Percentiles rank a stretch among this genome's conserved stretches.
Evolutionary conservation across 495 filamentous ascomycete genomes (phyloP).

Genomic region (Penicillium paradoxum): DNA sequence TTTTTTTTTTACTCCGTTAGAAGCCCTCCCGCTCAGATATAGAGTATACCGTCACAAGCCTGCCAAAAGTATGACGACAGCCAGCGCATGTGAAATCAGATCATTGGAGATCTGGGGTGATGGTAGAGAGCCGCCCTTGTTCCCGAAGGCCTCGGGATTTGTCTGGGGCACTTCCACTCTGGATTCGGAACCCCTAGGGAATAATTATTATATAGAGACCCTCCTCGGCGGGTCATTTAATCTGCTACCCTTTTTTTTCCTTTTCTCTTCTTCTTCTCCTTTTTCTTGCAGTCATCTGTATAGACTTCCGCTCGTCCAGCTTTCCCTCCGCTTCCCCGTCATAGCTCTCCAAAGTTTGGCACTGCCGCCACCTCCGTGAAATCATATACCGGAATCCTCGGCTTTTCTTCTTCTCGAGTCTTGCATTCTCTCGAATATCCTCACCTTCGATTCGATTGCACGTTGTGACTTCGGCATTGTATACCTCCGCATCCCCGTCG

Average conservation of each 20-base stretch:
- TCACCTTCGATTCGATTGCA: conserved; percentile 3
- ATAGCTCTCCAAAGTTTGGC: conserved; percentile 27
- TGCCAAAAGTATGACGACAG: conserved; percentile 17
- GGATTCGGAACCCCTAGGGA: conserved; percentile 5
- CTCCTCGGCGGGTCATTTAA: conserved; percentile 9
- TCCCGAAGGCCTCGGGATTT: conserved; percentile 32
- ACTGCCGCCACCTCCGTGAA: conserved; percentile 28
- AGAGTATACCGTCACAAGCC: conserved; percentile 4
- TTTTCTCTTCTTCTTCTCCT: neutral
- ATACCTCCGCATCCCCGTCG: conserved; percentile 26
- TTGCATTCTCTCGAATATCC: neutral
- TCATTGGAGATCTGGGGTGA: conserved; percentile 15
- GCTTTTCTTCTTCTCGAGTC: neutral
- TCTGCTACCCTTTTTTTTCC: neutral
- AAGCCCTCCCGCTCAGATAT: too few relatives aligned
- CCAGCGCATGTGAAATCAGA: conserved; percentile 24
- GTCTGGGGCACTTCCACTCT: neutral
- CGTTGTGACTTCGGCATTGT: conserved; percentile 18
- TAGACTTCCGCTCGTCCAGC: conserved; percentile 44
- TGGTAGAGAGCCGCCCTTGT: conserved; percentile 19
- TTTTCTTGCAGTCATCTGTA: conserved; percentile 7
- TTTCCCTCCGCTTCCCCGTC: conserved; percentile 43
- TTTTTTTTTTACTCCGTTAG: too few relatives aligned
- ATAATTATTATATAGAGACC: conserved; percentile 6
- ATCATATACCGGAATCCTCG: conserved; percentile 1